A percentile compares a stretch with the other conserved stretches of the same genome.
Evolutionary conservation across 306 rosid genomes (phyloP).

Genomic region (Glycine tomentella): DNA sequence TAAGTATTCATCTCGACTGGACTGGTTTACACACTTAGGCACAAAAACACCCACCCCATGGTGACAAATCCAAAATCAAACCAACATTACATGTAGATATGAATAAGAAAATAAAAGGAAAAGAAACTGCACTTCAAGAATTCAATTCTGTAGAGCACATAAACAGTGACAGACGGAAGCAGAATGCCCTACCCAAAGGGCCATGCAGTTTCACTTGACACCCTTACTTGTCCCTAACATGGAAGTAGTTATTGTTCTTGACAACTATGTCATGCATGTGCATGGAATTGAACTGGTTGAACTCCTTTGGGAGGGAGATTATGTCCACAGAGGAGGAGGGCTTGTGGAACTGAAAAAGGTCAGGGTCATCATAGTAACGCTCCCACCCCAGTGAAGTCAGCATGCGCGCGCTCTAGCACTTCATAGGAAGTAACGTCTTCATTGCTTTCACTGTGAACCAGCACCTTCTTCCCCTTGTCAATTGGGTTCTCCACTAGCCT

Average conservation of each 20-base stretch:
- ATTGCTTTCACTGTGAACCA: conserved; percentile 76
- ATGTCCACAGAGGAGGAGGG: conserved; percentile 79
- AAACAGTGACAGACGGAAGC: too few relatives aligned
- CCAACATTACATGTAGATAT: conserved; percentile 9
- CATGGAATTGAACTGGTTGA: conserved; percentile 77
- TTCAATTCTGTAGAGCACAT: neutral
- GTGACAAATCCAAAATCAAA: neutral
- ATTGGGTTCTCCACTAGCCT: too few relatives aligned
- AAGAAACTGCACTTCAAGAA: neutral
- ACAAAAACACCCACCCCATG: neutral
- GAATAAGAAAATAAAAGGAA: too few relatives aligned
- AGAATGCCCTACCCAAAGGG: neutral
- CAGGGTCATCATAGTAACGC: conserved; percentile 85
- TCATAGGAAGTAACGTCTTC: conserved; percentile 69
- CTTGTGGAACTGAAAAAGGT: conserved; percentile 86
- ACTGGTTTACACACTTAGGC: neutral
- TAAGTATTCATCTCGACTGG: too few relatives aligned
- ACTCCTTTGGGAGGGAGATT: conserved; percentile 86
- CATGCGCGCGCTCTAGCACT: conserved; percentile 64
- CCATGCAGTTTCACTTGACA: neutral
- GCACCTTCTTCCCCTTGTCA: conserved; percentile 84
- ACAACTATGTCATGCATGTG: conserved; percentile 97
- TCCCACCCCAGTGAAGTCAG: conserved; percentile 83
- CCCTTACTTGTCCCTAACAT: conserved; percentile 66
- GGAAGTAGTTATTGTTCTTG: conserved; percentile 77